Evolutionary conservation across 352 stramenopile genomes (phyloP), one percentile per base, ranked within the genome.

Genomic region (Globisporangium spiculum): DNA sequence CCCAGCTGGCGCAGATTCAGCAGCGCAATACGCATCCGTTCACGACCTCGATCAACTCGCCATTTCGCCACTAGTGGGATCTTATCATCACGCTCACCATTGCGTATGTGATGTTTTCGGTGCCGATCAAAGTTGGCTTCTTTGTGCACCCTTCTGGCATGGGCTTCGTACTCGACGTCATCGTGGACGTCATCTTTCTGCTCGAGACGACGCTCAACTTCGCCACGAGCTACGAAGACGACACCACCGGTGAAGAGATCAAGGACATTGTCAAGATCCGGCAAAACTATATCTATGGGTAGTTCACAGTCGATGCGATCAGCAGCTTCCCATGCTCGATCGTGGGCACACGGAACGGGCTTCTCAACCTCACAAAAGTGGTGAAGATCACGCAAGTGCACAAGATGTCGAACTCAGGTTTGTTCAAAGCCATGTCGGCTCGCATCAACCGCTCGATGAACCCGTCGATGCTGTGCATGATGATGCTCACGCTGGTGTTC

Each of bases 361-460:
- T 80, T 20, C 66, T 88, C 32, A 79, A 76, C 10, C 63, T 91
- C n/a, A 70, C 75, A 7, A 87, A 85, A 53, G 76, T 88, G 14
- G 76, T 88, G 14, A 91, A 91, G 58, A 73, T 91, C 41, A 67
- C 77, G 34, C 83, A 82, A 22, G 75, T 87, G 4, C 75, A 78
- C 26, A 89, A 88, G 69, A 72, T 89, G 5, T 79, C 79, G 0
- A 73, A 84, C 22, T 84, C 80, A 1, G 79, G 79, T 4, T 70
- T 89, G 7, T 82, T 89, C 67, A 68, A 68, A 44, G 18, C 63
- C 18, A 66, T 30, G 9, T 79, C 75, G 5, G 71, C 73, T 2
- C 75, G 83, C n/a, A 77, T 91, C 14, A 83, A 88, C 53, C 75
- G 79, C 10, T 80, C 79, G 22, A 89, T 88, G 80, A 89, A 91